Evolutionary conservation across 139 green algal species (phyloP).

Genomic region (Desmodesmus armatus): DNA sequence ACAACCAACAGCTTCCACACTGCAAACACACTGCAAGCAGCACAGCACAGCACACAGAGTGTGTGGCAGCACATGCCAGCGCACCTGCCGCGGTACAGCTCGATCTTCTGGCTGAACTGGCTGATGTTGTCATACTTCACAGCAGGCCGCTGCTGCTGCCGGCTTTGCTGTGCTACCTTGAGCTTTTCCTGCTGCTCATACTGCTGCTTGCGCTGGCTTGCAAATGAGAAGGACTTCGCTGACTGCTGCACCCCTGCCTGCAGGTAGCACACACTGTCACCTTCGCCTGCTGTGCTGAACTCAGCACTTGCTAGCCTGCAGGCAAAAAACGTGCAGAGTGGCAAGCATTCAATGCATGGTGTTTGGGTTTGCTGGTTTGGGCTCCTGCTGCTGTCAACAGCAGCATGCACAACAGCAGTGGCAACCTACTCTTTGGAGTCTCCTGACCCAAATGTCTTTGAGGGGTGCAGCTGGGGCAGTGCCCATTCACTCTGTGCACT

Average conservation of each 20-base stretch:
- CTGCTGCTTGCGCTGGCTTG: constrained; percentile 19
- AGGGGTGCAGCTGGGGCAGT: constrained; percentile 18
- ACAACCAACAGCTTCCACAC: too few relatives aligned
- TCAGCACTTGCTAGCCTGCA: too few relatives aligned
- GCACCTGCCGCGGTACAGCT: constrained; percentile 79
- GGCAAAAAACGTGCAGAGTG: too few relatives aligned
- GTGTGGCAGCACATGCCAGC: not conserved
- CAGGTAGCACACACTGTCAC: constrained; percentile 12
- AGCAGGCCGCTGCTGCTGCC: constrained; percentile 14
- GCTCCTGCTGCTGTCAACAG: not conserved
- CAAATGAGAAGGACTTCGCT: constrained; percentile 39
- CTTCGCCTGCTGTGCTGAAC: not conserved
- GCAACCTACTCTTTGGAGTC: constrained; percentile 7
- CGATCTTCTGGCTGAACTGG: constrained; percentile 66
- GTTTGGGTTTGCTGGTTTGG: not conserved
- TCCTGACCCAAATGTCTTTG: too few relatives aligned
- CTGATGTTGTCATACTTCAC: constrained; percentile 59
- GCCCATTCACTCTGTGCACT: constrained; percentile 37
- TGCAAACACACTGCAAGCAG: too few relatives aligned
- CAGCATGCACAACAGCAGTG: not conserved
- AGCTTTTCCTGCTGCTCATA: constrained; percentile 16
- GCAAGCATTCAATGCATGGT: too few relatives aligned
- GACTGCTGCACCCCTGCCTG: constrained; percentile 41
- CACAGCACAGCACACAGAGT: too few relatives aligned
- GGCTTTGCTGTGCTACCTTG: not conserved